These are phyloP conservation scores for Cucumis variabilis DNA, from an alignment of 331 rosid species.

Conservation along the genomic window DNA sequence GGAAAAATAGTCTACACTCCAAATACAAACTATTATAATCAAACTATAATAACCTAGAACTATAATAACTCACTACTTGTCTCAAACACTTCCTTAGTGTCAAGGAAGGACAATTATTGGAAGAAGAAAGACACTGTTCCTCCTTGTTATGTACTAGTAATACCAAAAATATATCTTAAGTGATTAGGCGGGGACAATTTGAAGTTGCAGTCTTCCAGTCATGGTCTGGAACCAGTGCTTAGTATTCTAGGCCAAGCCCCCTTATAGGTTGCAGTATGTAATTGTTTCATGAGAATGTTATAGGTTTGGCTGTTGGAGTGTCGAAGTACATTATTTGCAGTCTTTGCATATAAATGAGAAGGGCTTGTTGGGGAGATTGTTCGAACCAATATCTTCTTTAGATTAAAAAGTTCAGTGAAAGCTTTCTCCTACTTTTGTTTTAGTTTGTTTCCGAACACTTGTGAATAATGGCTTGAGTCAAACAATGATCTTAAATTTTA, in stretches of 20 bases:
- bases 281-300: too few species aligned
- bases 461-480: not conserved
- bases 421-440: not conserved
- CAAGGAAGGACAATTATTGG: not conserved
- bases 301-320: not conserved
- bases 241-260: not conserved
- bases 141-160: not conserved
- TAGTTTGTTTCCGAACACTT: not conserved
- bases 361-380: not conserved
- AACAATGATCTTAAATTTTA: not conserved
- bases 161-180: not conserved
- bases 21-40: too few species aligned
- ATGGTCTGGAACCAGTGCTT: not conserved
- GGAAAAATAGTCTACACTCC: too few species aligned
- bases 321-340: not conserved
- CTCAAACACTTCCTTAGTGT: not conserved
- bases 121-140: not conserved
- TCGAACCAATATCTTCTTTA: not conserved
- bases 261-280: not conserved
- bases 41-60: too few species aligned
- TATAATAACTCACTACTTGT: too few species aligned
- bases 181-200: not conserved
- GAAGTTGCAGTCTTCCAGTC: not conserved
- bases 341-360: not conserved
- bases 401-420: not conserved